phyloP scores from a whole-genome alignment of 495 filamentous ascomycete genomes.

The Aspergillus hancockii region DNA sequence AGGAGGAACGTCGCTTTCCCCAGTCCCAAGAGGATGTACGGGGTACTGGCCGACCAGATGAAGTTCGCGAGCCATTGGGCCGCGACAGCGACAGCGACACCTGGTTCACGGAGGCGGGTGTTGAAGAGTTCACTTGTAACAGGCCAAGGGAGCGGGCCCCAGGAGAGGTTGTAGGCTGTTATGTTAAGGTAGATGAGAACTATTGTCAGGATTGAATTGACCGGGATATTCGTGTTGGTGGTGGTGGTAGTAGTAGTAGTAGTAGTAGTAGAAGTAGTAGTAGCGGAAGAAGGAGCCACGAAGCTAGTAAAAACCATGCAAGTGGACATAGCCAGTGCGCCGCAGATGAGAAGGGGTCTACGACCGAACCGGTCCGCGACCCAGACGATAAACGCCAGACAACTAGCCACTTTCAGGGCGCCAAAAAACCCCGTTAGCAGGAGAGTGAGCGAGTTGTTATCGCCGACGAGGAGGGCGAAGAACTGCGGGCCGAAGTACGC shows the following conservation, averaged over 20 bases:
- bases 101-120: slow-evolving; percentile 49
- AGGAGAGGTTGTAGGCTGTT: slow-evolving; percentile 45
- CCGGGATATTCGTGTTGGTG: slow-evolving; percentile 19
- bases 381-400: slow-evolving; percentile 50
- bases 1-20: slow-evolving; percentile 54
- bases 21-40: slow-evolving; percentile 50
- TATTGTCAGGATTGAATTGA: slow-evolving; percentile 46
- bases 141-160: slow-evolving; percentile 42
- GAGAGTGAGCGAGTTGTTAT: slow-evolving; percentile 30
- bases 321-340: slow-evolving; percentile 50
- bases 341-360: slow-evolving; percentile 50
- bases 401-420: slow-evolving; percentile 50
- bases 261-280: not conserved
- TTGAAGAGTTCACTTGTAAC: slow-evolving; percentile 49
- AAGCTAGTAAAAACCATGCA: slow-evolving; percentile 59
- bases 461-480: slow-evolving; percentile 52
- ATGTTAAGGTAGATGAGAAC: slow-evolving; percentile 53
- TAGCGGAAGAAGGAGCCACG: slow-evolving; percentile 46
- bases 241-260: not conserved
- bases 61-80: slow-evolving; percentile 58
- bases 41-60: slow-evolving; percentile 52
- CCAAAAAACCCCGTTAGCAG: slow-evolving; percentile 55
- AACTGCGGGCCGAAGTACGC: slow-evolving; percentile 56
- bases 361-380: slow-evolving; percentile 60
- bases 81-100: slow-evolving; percentile 47